These are phyloP conservation scores for Apostasia ramifera DNA, from an alignment of 106 monocot species.

Conservation along the genomic window DNA sequence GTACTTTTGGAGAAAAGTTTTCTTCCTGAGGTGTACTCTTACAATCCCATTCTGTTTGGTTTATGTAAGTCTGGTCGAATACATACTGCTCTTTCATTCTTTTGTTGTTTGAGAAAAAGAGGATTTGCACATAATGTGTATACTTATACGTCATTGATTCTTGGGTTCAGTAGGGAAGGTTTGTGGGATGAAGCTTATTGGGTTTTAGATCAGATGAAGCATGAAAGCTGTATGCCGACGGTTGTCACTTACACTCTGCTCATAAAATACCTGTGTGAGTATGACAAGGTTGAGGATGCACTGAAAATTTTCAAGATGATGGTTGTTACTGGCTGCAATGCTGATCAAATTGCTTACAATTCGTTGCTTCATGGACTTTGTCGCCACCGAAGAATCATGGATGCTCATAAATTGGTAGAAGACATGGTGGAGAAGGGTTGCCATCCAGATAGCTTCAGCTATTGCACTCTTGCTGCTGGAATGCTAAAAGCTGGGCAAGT, in stretches of 20 bases:
- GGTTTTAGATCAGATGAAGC: slow-evolving; percentile 30
- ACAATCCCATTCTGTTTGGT: slow-evolving; percentile 51
- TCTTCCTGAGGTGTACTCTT: slow-evolving; percentile 30
- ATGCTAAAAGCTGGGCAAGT: slow-evolving; percentile 38
- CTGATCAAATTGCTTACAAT: slow-evolving; percentile 49
- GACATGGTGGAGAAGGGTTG: slow-evolving; percentile 25
- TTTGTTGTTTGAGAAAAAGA: slow-evolving; percentile 41
- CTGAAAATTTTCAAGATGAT: slow-evolving; percentile 22
- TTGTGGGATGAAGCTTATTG: slow-evolving; percentile 44
- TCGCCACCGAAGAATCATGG: slow-evolving; percentile 12
- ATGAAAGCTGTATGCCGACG: slow-evolving; percentile 26
- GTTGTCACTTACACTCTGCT: slow-evolving; percentile 45
- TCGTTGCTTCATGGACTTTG: slow-evolving; percentile 32
- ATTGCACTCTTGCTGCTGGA: slow-evolving; percentile 28
- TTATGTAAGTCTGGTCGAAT: slow-evolving; percentile 39
- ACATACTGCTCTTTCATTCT: slow-evolving; percentile 27
- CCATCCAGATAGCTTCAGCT: slow-evolving; percentile 29
- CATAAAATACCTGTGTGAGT: slow-evolving; percentile 39
- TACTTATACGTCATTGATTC: slow-evolving; percentile 49
- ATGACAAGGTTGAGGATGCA: slow-evolving; percentile 21
- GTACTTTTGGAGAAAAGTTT: slow-evolving; percentile 29
- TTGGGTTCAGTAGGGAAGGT: slow-evolving; percentile 43
- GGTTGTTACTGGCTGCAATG: slow-evolving; percentile 21
- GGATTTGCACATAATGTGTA: slow-evolving; percentile 35
- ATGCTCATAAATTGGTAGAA: slow-evolving; percentile 27